Percentiles rank a stretch among this genome's conserved stretches.
phyloP scores from a whole-genome alignment of 208 protist species.

The Trypanosoma cruzi region DNA sequence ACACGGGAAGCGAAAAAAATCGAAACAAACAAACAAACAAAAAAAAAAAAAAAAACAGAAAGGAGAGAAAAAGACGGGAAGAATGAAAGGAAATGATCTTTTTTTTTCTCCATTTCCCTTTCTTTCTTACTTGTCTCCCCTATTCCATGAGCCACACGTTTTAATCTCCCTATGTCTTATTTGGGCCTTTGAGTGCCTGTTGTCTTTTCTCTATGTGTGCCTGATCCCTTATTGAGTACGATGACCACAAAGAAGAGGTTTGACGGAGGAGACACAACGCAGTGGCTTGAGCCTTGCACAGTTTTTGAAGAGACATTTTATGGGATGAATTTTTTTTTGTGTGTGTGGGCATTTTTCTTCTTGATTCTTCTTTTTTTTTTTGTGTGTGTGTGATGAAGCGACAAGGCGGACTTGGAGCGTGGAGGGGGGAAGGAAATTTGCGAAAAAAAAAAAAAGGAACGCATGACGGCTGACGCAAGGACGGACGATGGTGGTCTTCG shows the following conservation, averaged over 20 bases:
- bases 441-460: constrained; percentile 2
- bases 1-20: background rate
- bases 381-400: background rate
- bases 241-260: too few relatives aligned
- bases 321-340: background rate
- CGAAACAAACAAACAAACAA: background rate
- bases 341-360: constrained; percentile 6
- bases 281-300: background rate
- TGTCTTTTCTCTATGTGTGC: constrained; percentile 1
- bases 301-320: background rate
- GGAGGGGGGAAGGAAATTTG: background rate
- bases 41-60: background rate
- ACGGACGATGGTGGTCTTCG: constrained; percentile 20
- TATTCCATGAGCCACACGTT: too few relatives aligned
- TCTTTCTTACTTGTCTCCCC: too few relatives aligned
- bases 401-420: background rate
- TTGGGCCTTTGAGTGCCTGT: background rate
- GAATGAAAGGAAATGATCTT: too few relatives aligned
- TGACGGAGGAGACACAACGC: background rate
- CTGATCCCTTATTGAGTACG: background rate
- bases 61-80: background rate
- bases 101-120: too few relatives aligned
- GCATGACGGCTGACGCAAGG: background rate
- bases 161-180: too few relatives aligned
- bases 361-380: constrained; percentile 23